A percentile compares a stretch with the other conserved stretches of the same genome.
Conservation (phyloP, 306 rosid genomes). For the Cicer chorassanicum region DNA sequence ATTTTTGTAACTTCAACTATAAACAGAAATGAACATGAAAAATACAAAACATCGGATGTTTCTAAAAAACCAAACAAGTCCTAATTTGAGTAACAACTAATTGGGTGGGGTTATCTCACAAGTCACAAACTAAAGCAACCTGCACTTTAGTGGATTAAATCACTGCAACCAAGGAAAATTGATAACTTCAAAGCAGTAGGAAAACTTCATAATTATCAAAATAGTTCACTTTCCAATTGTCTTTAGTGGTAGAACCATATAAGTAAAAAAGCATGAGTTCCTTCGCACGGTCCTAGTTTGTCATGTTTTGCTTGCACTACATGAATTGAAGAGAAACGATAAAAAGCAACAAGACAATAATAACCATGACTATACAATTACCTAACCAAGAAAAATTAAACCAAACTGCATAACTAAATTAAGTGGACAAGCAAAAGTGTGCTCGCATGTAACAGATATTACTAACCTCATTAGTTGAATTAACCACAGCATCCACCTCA, state of each 20-base stretch:
- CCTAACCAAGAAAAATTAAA: conserved; percentile 23
- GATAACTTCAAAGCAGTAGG: background rate
- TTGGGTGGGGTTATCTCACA: background rate
- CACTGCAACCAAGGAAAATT: conserved; percentile 28
- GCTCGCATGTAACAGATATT: background rate
- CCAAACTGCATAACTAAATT: background rate
- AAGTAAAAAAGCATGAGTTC: conserved; percentile 25
- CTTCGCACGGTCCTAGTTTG: background rate
- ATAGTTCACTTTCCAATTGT: conserved; percentile 15
- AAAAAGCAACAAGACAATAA: background rate
- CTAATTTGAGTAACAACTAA: conserved; percentile 3
- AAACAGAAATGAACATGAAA: background rate
- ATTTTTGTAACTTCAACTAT: background rate
- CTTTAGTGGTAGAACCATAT: conserved; percentile 15
- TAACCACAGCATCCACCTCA: conserved; percentile 97
- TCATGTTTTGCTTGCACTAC: conserved; percentile 5
- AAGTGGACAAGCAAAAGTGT: background rate
- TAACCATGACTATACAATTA: conserved; percentile 9
- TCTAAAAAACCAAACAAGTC: background rate
- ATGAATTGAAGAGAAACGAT: background rate
- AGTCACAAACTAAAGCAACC: background rate
- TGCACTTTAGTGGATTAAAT: background rate
- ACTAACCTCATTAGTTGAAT: conserved; percentile 93
- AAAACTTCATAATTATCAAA: background rate
- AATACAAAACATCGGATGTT: background rate